Conservation (phyloP, 805 yeast species). For the Jamesozyma lodderae region DNA sequence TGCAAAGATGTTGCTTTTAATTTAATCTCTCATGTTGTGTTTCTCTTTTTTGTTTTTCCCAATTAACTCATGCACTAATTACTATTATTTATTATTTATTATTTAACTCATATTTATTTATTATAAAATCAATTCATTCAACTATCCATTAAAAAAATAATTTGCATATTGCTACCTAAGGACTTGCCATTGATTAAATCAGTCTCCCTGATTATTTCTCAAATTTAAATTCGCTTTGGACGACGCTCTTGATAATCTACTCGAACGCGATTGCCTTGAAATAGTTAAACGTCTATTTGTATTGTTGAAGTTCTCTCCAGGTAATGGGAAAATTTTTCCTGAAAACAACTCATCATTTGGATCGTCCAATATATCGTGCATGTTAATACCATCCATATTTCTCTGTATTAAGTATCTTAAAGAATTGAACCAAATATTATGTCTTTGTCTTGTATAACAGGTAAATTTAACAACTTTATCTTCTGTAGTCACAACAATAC, state of each 20-base stretch:
- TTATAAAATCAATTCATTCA: not conserved
- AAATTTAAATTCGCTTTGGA: constrained; percentile 1
- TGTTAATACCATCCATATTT: constrained; percentile 47
- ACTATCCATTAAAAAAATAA: not conserved
- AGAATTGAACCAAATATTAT: constrained; percentile 85
- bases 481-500: constrained; percentile 65
- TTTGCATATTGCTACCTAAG: too few species aligned
- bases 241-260: constrained; percentile 7
- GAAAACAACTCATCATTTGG: constrained; percentile 30
- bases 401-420: constrained; percentile 64
- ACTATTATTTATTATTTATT: not conserved
- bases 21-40: not conserved
- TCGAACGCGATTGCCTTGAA: constrained; percentile 9
- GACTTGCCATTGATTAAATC: too few species aligned
- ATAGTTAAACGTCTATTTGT: constrained; percentile 13
- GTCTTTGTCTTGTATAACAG: constrained; percentile 79
- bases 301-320: constrained; percentile 15
- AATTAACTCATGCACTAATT: not conserved
- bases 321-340: constrained; percentile 24
- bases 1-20: not conserved
- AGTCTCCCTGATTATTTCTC: not conserved
- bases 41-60: not conserved
- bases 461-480: constrained; percentile 68
- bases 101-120: not conserved
- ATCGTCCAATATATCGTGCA: constrained; percentile 37